Conservation (phyloP, 345 rosid genomes). For the Eucalyptus victrix region DNA sequence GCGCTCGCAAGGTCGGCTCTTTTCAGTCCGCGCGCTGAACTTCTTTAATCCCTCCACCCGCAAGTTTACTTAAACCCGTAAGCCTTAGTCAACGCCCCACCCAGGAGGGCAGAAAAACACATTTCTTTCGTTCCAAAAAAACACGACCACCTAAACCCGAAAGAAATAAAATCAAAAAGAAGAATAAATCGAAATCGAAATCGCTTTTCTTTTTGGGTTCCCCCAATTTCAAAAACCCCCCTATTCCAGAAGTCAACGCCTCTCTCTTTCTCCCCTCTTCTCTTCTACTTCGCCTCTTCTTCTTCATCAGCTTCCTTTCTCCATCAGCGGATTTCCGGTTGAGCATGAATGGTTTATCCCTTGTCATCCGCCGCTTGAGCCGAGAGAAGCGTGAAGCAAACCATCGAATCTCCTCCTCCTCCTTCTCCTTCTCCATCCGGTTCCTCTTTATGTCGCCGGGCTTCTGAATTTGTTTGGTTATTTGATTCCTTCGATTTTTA, state of each 20-base stretch:
- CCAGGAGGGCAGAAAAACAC: background rate
- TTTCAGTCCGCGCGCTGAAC: background rate
- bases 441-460: background rate
- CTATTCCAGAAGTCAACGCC: constrained; percentile 58
- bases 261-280: constrained; percentile 1
- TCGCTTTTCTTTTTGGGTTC: background rate
- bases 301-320: background rate
- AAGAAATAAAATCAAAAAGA: background rate
- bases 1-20: background rate
- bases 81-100: constrained; percentile 29
- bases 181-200: background rate
- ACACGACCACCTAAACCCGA: background rate
- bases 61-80: constrained; percentile 1
- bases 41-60: background rate
- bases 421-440: background rate
- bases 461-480: background rate
- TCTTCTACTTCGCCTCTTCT: background rate
- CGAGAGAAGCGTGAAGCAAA: background rate
- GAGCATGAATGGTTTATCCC: constrained; percentile 7
- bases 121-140: background rate
- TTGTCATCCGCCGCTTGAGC: background rate
- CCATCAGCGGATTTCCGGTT: background rate
- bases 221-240: constrained; percentile 11
- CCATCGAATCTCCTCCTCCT: background rate
- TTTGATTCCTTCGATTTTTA: background rate